Evolutionary conservation across 805 yeast genomes (phyloP).

Genomic region (Wickerhamomyces tratensis): DNA sequence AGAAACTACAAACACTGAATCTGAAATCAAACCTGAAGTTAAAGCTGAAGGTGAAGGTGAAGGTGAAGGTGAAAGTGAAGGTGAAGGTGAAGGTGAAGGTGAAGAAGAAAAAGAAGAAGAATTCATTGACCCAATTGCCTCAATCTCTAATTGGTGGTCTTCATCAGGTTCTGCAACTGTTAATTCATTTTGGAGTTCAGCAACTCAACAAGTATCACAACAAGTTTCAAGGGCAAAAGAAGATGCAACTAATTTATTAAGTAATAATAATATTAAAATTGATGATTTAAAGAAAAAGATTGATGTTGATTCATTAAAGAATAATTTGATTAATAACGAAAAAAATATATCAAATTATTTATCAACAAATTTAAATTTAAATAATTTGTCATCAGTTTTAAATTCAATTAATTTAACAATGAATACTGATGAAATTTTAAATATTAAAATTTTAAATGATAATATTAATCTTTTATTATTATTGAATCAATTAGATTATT

Average conservation of each 20-base stretch:
- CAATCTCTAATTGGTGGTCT: constrained; percentile 70
- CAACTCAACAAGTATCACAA: constrained; percentile 38
- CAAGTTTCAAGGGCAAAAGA: constrained; percentile 30
- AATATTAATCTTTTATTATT: constrained; percentile 35
- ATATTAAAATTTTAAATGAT: constrained; percentile 61
- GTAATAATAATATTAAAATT: constrained; percentile 20
- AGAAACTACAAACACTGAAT: constrained; percentile 6
- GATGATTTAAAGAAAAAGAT: constrained; percentile 2
- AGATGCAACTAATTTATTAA: constrained; percentile 19
- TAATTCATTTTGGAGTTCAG: constrained; percentile 58
- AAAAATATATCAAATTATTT: constrained; percentile 7
- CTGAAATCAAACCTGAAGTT: no score
- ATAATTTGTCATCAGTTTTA: constrained; percentile 25
- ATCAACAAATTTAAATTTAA: constrained; percentile 11
- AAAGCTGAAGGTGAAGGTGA: constrained; percentile 3
- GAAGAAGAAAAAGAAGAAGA: constrained; percentile 15
- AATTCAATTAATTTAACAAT: constrained; percentile 14
- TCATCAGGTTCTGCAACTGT: constrained; percentile 59
- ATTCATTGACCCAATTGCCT: constrained; percentile 49
- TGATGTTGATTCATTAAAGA: neutral
- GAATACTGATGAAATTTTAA: constrained; percentile 42
- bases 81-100: constrained; percentile 12
- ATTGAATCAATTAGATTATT: constrained; percentile 26
- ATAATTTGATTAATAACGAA: no score
- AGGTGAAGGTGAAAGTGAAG: constrained; percentile 14